Conservation (phyloP, 345 rosid species). For the Brassica carinata region DNA sequence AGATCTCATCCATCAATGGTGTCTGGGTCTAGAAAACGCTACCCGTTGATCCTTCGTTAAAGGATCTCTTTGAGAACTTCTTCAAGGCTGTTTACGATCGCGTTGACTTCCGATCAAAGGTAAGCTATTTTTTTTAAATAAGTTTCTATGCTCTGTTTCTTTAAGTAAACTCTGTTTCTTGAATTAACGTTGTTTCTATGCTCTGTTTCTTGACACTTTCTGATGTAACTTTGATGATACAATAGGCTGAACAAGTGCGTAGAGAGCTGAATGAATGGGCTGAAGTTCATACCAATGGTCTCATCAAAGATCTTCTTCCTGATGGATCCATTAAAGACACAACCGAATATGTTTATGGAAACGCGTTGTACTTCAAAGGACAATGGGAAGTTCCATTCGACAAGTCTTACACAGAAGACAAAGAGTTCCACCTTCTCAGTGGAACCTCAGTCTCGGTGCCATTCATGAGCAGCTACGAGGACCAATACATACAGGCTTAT, state of each 20-base stretch:
- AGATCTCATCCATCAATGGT: background rate
- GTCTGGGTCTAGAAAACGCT: background rate
- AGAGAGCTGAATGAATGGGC: background rate
- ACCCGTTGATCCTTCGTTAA: background rate
- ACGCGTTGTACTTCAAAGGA: background rate
- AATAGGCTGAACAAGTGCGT: background rate
- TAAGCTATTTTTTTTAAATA: too few relatives aligned
- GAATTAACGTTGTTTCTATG: too few relatives aligned
- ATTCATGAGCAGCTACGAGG: background rate
- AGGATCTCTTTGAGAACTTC: background rate
- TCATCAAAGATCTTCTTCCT: background rate
- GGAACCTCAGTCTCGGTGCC: background rate
- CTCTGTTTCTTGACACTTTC: too few relatives aligned
- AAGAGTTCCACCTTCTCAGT: background rate
- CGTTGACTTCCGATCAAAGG: background rate
- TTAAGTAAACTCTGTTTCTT: too few relatives aligned
- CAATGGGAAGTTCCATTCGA: background rate
- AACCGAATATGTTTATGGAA: background rate
- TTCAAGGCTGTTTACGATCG: background rate
- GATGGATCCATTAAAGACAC: background rate
- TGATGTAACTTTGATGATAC: background rate
- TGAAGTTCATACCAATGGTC: background rate
- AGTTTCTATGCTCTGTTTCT: too few relatives aligned
- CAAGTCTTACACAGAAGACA: background rate
- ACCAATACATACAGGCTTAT: background rate